A percentile compares a stretch with the other conserved stretches of the same genome.
Evolutionary conservation across 31 red algal species (phyloP).

Genomic region (Odonthalia washingtoniensis): DNA sequence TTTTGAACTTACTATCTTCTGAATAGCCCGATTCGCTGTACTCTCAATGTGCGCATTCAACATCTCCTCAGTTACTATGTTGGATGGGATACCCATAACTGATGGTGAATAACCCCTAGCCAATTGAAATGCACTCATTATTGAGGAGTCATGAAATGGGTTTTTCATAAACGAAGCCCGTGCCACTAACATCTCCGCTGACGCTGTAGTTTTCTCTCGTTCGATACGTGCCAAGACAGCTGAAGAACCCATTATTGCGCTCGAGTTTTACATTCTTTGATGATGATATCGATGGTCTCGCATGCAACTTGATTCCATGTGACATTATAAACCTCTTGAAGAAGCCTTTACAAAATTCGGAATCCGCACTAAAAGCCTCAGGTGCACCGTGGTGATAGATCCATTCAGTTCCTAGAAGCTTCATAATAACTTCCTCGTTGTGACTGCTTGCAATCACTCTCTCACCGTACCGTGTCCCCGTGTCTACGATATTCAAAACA

Average conservation of each 20-base stretch:
- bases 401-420: constrained; percentile 29
- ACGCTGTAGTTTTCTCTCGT: constrained; percentile 30
- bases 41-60: not conserved
- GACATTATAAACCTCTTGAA: constrained; percentile 3
- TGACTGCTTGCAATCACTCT: constrained; percentile 18
- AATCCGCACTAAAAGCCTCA: constrained; percentile 38
- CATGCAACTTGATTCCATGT: constrained; percentile 33
- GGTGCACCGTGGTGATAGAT: constrained; percentile 48
- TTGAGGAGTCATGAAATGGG: constrained; percentile 13
- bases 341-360: constrained; percentile 26
- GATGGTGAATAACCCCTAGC: constrained; percentile 50
- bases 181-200: constrained; percentile 11
- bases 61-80: not conserved
- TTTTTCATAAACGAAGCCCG: constrained; percentile 34
- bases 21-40: not conserved
- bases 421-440: not conserved
- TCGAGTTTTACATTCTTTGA: constrained; percentile 47
- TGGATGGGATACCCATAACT: not conserved
- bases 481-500: constrained; percentile 31
- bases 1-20: not conserved
- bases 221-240: not conserved
- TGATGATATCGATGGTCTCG: constrained; percentile 29
- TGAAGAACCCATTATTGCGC: constrained; percentile 56
- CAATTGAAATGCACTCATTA: constrained; percentile 48
- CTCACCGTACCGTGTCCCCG: constrained; percentile 16